Percentiles rank a stretch among this genome's conserved stretches.
Conservation (phyloP, 768 basidiomycete species). For the Clitopilus hobsonii region DNA sequence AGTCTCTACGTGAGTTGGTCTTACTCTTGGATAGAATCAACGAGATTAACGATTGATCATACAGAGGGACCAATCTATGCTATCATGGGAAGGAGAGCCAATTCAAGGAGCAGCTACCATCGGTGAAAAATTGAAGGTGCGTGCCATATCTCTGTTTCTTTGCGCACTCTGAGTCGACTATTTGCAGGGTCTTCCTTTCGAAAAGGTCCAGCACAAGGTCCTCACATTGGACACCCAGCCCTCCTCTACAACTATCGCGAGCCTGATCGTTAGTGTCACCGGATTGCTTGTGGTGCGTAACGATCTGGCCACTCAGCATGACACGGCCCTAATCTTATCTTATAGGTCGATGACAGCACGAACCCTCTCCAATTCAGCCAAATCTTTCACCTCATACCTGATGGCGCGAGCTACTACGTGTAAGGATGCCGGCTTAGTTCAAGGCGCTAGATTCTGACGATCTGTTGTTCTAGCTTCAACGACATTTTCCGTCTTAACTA, state of each 20-base stretch:
- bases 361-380: conserved; percentile 91
- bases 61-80: conserved; percentile 79
- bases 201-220: conserved; percentile 74
- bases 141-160: conserved; percentile 5
- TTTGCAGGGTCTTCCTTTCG: conserved; percentile 73
- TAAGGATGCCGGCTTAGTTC: too few species aligned
- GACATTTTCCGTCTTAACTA: conserved; percentile 92
- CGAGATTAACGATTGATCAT: conserved; percentile 18
- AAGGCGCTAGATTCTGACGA: conserved; percentile 2
- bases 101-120: conserved; percentile 54
- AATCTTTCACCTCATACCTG: conserved; percentile 85
- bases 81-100: conserved; percentile 70
- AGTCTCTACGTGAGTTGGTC: conserved; percentile 71
- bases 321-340: conserved; percentile 5
- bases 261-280: conserved; percentile 82
- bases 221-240: conserved; percentile 88
- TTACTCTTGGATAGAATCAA: conserved; percentile 1
- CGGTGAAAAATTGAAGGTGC: conserved; percentile 68
- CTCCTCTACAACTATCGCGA: conserved; percentile 50
- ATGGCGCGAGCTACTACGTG: conserved; percentile 79
- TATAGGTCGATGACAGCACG: conserved; percentile 72
- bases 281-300: conserved; percentile 67
- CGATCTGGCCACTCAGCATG: conserved; percentile 1
- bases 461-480: conserved; percentile 50
- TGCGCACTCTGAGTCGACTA: not conserved